Evolutionary conservation across 2,329 filamentous ascomycete species (phyloP), one percentile per base, ranked within the genome.

Genomic region (Sclerotinia trifoliorum): DNA sequence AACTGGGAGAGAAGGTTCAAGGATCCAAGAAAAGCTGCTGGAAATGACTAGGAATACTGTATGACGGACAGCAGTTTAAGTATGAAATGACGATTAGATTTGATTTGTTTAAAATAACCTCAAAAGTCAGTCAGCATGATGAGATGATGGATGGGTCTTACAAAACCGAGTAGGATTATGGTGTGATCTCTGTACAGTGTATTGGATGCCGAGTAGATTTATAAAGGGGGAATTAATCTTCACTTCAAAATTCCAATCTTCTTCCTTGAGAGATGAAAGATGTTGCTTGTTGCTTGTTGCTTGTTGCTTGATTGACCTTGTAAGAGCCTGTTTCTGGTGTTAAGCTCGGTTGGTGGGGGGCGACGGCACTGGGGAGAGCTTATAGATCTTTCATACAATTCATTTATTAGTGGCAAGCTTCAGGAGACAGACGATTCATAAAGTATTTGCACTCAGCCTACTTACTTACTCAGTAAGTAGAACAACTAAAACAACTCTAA

Each of bases 1-100:
- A 39, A 44, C 19, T 51, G 35, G 32, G 19, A 24, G 52, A 42
- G 55, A 42, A 42, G 65, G 65, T 51, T 61, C 65, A 61, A 51
- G 55, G 65, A 44, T 66, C 39, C 11, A 66, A 49, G 15, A n/a
- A 32, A 39, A 39, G n/a, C 5, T 39, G 44, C 46, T 51, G 29
- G n/a, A 26, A 35, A 26, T 24, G 15, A 17, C 58, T 49, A 49
- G 44, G 58, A 24, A 57, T 42, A 49, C 49, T 61, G 46, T 49
- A 61, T 61, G 58, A 61, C 58, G 58, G 58, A 35, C 44, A 48
- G 54, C 39, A 58, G 64, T 46, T 13, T 19, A 58, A 48, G 44
- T 42, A 19, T 29, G 39, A 48, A 29, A 35, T 61, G 63, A 35
- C 26, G 26, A 46, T 65, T 19, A 65, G 35, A 26, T n/a, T 64